A percentile compares a stretch with the other conserved stretches of the same genome.
phyloP scores from a whole-genome alignment of 2,329 filamentous ascomycete species.

The Knufia petricola region DNA sequence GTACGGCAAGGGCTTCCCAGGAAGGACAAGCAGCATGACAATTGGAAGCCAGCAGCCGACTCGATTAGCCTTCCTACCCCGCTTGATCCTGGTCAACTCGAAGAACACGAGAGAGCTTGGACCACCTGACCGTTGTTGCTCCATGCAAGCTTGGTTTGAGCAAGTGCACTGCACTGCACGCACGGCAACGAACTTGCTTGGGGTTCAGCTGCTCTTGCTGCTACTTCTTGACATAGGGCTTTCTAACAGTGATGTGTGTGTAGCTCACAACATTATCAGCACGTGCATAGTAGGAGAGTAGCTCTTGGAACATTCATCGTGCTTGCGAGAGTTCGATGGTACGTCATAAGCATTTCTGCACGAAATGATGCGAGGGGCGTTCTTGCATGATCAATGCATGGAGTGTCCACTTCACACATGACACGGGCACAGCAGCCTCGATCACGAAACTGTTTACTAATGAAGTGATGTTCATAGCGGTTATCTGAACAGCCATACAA shows the following conservation, averaged over 20 bases:
- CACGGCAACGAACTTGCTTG: not conserved
- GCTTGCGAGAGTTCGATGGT: not conserved
- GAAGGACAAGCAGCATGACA: not conserved
- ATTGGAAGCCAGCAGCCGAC: not conserved
- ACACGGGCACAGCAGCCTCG: no score
- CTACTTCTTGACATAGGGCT: not conserved
- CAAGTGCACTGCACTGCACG: no score
- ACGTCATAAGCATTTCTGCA: not conserved
- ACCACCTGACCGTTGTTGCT: not conserved
- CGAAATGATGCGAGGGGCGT: not conserved
- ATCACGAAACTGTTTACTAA: no score
- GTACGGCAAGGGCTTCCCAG: not conserved
- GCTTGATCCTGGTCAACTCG: constrained; percentile 7
- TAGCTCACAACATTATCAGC: no score
- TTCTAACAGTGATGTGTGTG: no score
- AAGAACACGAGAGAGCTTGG: constrained; percentile 2
- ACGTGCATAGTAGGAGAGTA: not conserved
- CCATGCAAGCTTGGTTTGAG: not conserved
- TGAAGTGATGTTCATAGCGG: no score
- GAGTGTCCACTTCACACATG: not conserved
- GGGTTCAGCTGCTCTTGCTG: not conserved
- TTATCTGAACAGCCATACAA: not conserved
- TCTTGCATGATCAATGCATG: not conserved
- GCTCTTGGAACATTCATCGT: not conserved
- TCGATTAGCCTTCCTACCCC: constrained; percentile 4